Conservation (phyloP, 805 yeast species). For the Saccharomycopsis sp. region DNA sequence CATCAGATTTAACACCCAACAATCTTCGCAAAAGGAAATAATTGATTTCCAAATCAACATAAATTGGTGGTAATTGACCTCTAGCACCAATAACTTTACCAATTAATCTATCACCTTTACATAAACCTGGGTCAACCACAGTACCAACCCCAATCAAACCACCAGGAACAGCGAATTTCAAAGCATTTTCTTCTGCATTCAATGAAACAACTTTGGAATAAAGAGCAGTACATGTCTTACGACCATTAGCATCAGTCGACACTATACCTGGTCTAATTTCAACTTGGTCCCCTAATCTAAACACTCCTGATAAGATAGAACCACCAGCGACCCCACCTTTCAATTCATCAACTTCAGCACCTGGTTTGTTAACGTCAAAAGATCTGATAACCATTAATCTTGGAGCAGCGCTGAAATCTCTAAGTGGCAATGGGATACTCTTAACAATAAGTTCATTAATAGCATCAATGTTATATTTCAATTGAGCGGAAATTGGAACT, state of each 20-base stretch:
- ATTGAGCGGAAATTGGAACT: constrained; percentile 97
- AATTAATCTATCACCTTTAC: constrained; percentile 98
- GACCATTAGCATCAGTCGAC: constrained; percentile 81
- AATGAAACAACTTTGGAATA: constrained; percentile 89
- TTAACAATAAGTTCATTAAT: constrained; percentile 95
- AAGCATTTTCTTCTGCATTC: constrained; percentile 95
- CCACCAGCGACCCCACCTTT: constrained; percentile 99
- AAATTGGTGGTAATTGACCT: constrained; percentile 92
- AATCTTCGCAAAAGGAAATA: constrained; percentile 94
- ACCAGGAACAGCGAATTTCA: constrained; percentile 99
- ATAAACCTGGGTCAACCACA: constrained; percentile 94
- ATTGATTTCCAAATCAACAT: constrained; percentile 95
- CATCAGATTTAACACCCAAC: constrained; percentile 97
- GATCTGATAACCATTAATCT: constrained; percentile 95
- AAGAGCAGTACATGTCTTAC: constrained; percentile 92
- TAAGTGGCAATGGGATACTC: constrained; percentile 90
- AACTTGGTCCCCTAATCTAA: constrained; percentile 94
- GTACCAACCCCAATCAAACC: constrained; percentile 99
- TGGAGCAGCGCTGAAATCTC: constrained; percentile 93
- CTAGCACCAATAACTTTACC: constrained; percentile 99
- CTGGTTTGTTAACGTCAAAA: constrained; percentile 98
- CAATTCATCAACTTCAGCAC: constrained; percentile 92
- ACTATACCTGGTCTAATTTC: constrained; percentile 99
- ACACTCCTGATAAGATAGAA: constrained; percentile 93
- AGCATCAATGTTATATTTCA: constrained; percentile 97